Evolutionary conservation across 2,329 filamentous ascomycete species (phyloP), one percentile per base, ranked within the genome.

Genomic region (Ceratocystis colombiana): DNA sequence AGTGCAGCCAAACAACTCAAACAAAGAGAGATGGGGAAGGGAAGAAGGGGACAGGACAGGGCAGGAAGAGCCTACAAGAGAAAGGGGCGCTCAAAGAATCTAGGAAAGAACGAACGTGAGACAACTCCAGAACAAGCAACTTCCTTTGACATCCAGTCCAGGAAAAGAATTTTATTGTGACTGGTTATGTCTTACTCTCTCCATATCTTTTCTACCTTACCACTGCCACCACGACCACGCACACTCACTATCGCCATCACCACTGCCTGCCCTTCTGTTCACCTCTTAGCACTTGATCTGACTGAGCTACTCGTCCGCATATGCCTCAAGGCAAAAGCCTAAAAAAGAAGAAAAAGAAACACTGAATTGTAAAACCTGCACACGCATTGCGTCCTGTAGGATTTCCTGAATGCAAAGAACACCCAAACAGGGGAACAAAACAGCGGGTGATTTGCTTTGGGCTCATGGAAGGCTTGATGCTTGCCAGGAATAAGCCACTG

Each of bases 81-180:
- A 33, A 57, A 57, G 28, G 53, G 53, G 53, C 6, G 4, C n/a
- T 57, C 53, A 12, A 57, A 57, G 53, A 57, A 57, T 57, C 53
- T 57, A 28, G 53, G 53, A 57, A 57, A 57, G 53, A 57, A 57
- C 53, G 53, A 33, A 33, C 53, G 6, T 57, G 28, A 57, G 53
- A 57, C 53, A 57, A 8, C 53, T 28, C 53, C 53, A 57, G 22
- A 57, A 57, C 53, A 30, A 8, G 53, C 28, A 57, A 57, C 53
- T 57, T 57, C 53, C 53, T 30, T 57, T 57, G 15, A 57, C 53
- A n/a, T 33, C 53, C 22, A 30, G 28, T 5, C 53, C 20, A 5
- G 53, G 53, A 57, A 57, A 33, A 57, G 12, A 57, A 57, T 57
- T 57, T 17, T 17, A 57, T 57, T 57, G 53, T 57, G 37, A 41